phyloP scores from a whole-genome alignment of 2,329 filamentous ascomycete genomes.

The Ceratocystis huliohia region DNA sequence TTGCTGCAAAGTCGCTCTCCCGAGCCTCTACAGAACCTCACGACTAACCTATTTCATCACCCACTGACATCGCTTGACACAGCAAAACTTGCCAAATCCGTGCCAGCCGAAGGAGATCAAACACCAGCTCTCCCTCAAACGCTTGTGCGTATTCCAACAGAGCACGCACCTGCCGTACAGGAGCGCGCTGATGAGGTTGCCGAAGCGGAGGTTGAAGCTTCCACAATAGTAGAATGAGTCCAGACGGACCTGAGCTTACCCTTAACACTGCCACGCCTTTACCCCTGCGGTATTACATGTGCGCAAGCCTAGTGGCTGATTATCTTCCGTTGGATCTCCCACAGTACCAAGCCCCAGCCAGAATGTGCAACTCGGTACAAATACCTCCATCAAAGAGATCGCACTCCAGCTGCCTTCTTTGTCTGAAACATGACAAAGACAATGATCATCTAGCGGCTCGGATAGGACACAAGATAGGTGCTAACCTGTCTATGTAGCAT shows the following conservation, averaged over 20 bases:
- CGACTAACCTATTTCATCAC: background rate
- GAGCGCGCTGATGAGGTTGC: slow-evolving; percentile 42
- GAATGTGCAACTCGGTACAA: background rate
- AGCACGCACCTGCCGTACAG: slow-evolving; percentile 55
- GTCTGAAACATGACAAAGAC: background rate
- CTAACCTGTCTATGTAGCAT: background rate
- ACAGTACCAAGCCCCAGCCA: background rate
- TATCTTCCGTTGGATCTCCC: background rate
- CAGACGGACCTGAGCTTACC: no score
- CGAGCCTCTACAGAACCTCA: background rate
- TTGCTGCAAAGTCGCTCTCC: background rate
- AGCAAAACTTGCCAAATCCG: slow-evolving; percentile 18
- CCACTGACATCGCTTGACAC: slow-evolving; percentile 1
- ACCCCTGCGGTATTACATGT: no score
- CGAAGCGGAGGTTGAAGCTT: slow-evolving; percentile 33
- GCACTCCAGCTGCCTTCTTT: background rate
- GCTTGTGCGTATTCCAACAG: slow-evolving; percentile 71
- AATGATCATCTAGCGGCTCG: background rate
- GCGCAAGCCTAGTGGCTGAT: background rate
- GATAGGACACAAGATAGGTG: background rate
- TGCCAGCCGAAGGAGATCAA: slow-evolving; percentile 3
- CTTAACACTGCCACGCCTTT: background rate
- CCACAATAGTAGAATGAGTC: slow-evolving; percentile 6
- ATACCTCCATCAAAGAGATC: background rate
- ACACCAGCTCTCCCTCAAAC: slow-evolving; percentile 52